phyloP scores from a whole-genome alignment of 805 yeast species.

The Torulaspora franciscae region DNA sequence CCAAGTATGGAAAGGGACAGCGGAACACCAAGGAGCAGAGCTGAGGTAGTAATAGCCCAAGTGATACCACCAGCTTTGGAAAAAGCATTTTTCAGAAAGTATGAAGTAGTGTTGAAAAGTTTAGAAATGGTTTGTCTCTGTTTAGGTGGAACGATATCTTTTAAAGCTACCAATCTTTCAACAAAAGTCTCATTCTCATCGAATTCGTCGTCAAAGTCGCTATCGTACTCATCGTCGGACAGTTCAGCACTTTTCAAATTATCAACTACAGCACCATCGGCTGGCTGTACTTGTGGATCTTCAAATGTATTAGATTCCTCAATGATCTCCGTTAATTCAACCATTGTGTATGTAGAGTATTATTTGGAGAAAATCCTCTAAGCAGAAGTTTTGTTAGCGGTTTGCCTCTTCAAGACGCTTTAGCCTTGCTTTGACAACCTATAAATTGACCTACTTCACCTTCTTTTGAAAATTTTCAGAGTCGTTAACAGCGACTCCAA shows the following conservation, averaged over 20 bases:
- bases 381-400: background rate
- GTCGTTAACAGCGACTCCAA: constrained; percentile 1
- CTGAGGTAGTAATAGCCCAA: constrained; percentile 83
- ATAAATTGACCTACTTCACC: background rate
- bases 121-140: constrained; percentile 54
- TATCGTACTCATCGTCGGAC: constrained; percentile 49
- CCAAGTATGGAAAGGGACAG: constrained; percentile 81
- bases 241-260: constrained; percentile 47
- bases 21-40: constrained; percentile 87
- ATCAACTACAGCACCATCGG: constrained; percentile 47
- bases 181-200: constrained; percentile 78
- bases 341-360: constrained; percentile 23
- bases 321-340: constrained; percentile 35
- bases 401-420: background rate
- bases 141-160: constrained; percentile 85
- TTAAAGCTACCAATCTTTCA: constrained; percentile 87
- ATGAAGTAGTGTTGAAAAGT: constrained; percentile 33
- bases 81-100: constrained; percentile 45
- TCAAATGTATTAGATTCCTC: constrained; percentile 25
- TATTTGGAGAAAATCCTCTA: background rate
- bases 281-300: constrained; percentile 24
- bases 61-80: constrained; percentile 66
- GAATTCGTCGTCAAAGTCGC: constrained; percentile 54
- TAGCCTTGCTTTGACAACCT: background rate
- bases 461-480: constrained; percentile 4